Evolutionary conservation across 805 yeast genomes (phyloP), one percentile per base, ranked within the genome.

Genomic region (Yamadazyma phyllophila): DNA sequence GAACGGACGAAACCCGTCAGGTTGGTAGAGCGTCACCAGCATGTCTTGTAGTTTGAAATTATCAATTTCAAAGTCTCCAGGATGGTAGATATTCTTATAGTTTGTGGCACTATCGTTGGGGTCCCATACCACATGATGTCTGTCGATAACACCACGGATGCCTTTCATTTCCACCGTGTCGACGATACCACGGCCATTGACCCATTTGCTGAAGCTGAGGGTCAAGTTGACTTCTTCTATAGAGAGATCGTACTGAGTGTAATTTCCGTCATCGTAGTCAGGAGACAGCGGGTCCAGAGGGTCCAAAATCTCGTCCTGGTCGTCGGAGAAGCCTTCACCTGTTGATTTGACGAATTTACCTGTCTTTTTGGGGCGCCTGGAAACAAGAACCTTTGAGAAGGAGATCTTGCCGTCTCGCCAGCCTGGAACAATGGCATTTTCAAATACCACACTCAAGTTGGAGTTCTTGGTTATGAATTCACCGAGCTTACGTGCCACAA

Each of bases 41-140:
- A 88, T 85, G 63, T 94, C 99, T 54, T 87, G 88, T 80, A 92
- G 77, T 46, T 77, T 80, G 61, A 89, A 86, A 46, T 80, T 80
- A 42, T 87, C 91, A 58, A 92, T 80, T 62, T 94, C 97, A 72
- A 95, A 92, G 66, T 94, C 99, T 7, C 97, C 98, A 0, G 91
- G 90, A 45, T 73, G 75, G 48, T 83, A 78, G 35, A 81, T 63
- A 59, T 88, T 85, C 56, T 80, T 80, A 65, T 88, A 89, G 57
- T 85, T 82, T 24, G 88, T 77, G 1, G 98, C 91, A 55, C 85
- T 91, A 59, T 88, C 96, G 39, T 83, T 78, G 3, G 85, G 83
- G 46, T 80, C 80, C 96, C 96, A 90, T 44, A 66, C 67, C 14
- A 94, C 94, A 62, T 86, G 92, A 0, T 95, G 81, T 52, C 99